These are phyloP conservation scores for Fusarium sp. DNA, from an alignment of 2,329 filamentous ascomycete species.

Conservation along the genomic window DNA sequence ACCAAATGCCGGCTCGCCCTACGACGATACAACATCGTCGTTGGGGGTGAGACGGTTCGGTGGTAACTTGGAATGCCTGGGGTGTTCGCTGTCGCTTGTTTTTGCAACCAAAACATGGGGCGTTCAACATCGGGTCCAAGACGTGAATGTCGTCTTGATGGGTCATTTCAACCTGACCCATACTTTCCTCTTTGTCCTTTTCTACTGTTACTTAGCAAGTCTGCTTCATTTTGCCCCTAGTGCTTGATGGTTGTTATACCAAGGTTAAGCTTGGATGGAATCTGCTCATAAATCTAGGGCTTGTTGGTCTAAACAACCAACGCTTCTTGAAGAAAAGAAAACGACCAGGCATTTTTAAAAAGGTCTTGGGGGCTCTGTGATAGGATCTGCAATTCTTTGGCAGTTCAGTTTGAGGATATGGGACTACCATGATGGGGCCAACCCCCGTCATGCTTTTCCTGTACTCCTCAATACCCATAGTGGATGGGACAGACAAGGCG, in stretches of 20 bases:
- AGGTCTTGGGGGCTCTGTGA: not conserved
- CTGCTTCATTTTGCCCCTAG: constrained; percentile 17
- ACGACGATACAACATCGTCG: constrained; percentile 81
- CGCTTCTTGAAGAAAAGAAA: constrained; percentile 11
- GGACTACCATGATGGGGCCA: not conserved
- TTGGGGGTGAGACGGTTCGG: constrained; percentile 55
- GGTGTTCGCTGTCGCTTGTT: constrained; percentile 82
- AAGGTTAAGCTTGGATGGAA: not conserved
- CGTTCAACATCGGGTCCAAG: constrained; percentile 83
- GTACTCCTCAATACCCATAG: constrained; percentile 5
- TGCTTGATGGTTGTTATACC: constrained; percentile 15
- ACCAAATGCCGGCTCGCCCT: constrained; percentile 52
- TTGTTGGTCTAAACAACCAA: constrained; percentile 21
- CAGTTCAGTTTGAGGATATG: not conserved
- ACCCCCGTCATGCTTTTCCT: not conserved
- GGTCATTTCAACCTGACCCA: constrained; percentile 75
- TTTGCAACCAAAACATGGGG: constrained; percentile 87
- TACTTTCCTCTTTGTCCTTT: constrained; percentile 38
- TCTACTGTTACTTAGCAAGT: constrained; percentile 32
- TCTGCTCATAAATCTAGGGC: not conserved
- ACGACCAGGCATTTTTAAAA: not conserved
- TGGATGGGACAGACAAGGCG: constrained; percentile 28
- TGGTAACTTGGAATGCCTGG: constrained; percentile 72
- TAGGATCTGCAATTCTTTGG: not conserved
- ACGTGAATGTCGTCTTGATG: constrained; percentile 67